Conservation (phyloP, 2,329 filamentous ascomycete species). For the Aspergillus tubingensis region DNA sequence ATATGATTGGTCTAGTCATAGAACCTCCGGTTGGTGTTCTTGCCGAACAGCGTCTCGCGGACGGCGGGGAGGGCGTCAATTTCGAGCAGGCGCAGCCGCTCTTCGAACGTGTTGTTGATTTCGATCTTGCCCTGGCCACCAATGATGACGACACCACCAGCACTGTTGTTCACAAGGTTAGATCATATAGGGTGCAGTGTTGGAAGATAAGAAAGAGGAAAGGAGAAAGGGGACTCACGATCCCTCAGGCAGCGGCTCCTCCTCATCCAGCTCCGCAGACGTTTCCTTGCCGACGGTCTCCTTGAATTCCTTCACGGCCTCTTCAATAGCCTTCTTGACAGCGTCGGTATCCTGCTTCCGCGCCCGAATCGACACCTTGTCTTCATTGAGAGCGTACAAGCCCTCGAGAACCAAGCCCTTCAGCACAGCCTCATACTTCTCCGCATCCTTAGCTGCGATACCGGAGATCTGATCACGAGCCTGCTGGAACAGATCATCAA, state of each 20-base stretch:
- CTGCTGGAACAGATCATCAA: constrained; percentile 85
- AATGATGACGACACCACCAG: constrained; percentile 79
- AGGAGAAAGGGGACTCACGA: constrained; percentile 64
- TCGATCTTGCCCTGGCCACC: constrained; percentile 91
- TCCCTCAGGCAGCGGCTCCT: constrained; percentile 75
- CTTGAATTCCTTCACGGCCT: constrained; percentile 81
- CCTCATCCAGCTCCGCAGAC: constrained; percentile 72
- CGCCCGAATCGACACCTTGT: constrained; percentile 71
- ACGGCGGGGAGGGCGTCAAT: constrained; percentile 81
- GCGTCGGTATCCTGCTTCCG: constrained; percentile 76
- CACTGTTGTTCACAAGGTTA: constrained; percentile 52
- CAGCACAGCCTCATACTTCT: constrained; percentile 73
- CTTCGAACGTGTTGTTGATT: constrained; percentile 97
- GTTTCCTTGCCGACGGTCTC: constrained; percentile 71
- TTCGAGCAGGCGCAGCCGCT: constrained; percentile 82
- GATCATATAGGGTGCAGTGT: neutral
- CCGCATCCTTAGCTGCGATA: constrained; percentile 54
- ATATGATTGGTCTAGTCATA: constrained; percentile 65
- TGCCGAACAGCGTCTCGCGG: constrained; percentile 83
- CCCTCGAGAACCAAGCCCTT: constrained; percentile 86
- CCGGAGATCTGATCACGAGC: constrained; percentile 71
- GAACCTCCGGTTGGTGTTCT: constrained; percentile 95
- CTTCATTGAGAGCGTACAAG: constrained; percentile 82
- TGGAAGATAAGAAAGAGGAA: constrained; percentile 7
- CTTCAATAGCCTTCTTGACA: constrained; percentile 75